phyloP scores from a whole-genome alignment of 2,329 filamentous ascomycete species.

The Cladorrhinum sp. region DNA sequence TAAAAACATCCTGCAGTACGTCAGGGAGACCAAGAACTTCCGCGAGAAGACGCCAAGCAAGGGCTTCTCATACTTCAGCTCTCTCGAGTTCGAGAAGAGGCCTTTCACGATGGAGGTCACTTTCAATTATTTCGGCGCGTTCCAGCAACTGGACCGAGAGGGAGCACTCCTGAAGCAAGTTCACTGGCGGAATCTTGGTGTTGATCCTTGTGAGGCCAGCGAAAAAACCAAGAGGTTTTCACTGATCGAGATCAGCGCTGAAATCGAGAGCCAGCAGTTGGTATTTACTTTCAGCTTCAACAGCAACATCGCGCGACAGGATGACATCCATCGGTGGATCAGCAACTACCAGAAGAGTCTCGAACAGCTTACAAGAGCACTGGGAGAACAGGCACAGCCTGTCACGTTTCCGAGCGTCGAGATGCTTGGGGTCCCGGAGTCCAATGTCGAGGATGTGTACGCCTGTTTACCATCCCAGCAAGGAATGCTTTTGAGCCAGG shows the following conservation, averaged over 20 bases:
- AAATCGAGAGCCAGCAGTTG: conserved; percentile 5
- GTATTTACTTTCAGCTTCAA: conserved; percentile 17
- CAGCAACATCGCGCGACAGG: conserved; percentile 4
- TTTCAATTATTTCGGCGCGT: conserved; percentile 46
- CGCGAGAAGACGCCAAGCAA: conserved; percentile 33
- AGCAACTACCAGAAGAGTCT: conserved; percentile 11
- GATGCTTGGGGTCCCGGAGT: conserved; percentile 8
- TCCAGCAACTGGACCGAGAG: conserved; percentile 41
- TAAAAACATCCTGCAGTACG: conserved; percentile 8
- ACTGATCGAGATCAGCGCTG: conserved; percentile 15
- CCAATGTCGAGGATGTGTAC: conserved; percentile 29
- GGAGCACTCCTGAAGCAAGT: conserved; percentile 29
- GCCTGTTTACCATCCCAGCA: conserved; percentile 32
- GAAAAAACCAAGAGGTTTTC: conserved; percentile 12
- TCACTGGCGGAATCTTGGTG: conserved; percentile 10
- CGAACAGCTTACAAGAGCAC: conserved; percentile 4
- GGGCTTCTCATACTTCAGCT: conserved; percentile 37
- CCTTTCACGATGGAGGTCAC: conserved; percentile 41
- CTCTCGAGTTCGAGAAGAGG: conserved; percentile 27
- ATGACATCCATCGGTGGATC: conserved; percentile 13
- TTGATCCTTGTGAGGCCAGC: conserved; percentile 10
- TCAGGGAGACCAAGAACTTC: conserved; percentile 31
- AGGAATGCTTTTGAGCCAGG: conserved; percentile 22
- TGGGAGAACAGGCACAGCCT: background rate
- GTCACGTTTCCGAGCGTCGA: background rate